phyloP scores from a whole-genome alignment of 805 yeast genomes.

The Ogataea trehalophila region DNA sequence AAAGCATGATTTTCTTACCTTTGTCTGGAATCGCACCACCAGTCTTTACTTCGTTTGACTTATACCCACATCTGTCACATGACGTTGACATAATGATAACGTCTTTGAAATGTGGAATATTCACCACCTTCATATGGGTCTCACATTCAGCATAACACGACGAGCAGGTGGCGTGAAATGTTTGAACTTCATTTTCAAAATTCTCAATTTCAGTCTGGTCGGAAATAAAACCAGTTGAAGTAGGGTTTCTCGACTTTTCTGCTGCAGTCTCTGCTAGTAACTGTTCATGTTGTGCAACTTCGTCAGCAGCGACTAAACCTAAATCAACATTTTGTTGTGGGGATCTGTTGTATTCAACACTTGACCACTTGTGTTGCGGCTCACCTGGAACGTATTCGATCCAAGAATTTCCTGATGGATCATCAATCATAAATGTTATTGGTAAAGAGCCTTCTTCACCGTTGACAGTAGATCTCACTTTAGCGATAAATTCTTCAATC shows the following conservation, averaged over 20 bases:
- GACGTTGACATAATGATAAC: conserved; percentile 94
- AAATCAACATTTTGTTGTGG: conserved; percentile 83
- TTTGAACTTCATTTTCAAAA: conserved; percentile 84
- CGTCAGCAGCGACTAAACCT: conserved; percentile 73
- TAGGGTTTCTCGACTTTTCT: conserved; percentile 32
- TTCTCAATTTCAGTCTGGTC: conserved; percentile 82
- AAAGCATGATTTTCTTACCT: conserved; percentile 70
- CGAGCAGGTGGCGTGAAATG: conserved; percentile 89
- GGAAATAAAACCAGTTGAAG: conserved; percentile 54
- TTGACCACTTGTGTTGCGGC: conserved; percentile 85
- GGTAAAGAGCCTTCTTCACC: conserved; percentile 72
- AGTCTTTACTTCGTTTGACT: conserved; percentile 95
- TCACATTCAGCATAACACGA: conserved; percentile 77
- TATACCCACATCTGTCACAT: conserved; percentile 91
- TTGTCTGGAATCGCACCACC: conserved; percentile 93
- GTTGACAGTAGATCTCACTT: conserved; percentile 54
- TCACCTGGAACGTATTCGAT: conserved; percentile 85
- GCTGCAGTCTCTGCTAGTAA: conserved; percentile 15
- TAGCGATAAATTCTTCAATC: conserved; percentile 63
- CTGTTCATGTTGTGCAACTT: conserved; percentile 50
- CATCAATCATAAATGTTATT: conserved; percentile 73
- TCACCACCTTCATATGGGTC: conserved; percentile 94
- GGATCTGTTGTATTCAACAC: conserved; percentile 73
- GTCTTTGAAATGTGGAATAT: conserved; percentile 97
- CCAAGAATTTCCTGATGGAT: conserved; percentile 98